phyloP scores from a whole-genome alignment of 139 green algal species.

The Closterium sp. region DNA sequence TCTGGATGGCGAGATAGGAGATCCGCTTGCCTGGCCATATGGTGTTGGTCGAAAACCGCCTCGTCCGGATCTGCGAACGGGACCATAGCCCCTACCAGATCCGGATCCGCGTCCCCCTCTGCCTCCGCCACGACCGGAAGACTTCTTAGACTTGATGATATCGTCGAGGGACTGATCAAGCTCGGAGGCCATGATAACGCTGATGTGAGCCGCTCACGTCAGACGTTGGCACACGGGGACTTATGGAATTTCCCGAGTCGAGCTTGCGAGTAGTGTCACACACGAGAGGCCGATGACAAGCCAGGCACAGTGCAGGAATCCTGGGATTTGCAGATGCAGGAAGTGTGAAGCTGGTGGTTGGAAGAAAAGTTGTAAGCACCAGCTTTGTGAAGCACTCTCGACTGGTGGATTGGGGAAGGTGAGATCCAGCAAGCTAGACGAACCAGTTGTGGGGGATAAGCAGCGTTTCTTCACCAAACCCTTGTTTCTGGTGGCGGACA shows the following conservation, averaged over 20 bases:
- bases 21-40: conserved; percentile 26
- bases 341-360: neutral
- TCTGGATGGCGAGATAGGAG: neutral
- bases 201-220: neutral
- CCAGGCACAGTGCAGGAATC: neutral
- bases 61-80: conserved; percentile 16
- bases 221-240: neutral
- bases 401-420: no score
- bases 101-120: neutral
- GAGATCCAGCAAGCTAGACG: no score
- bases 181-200: conserved; percentile 19
- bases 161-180: conserved; percentile 53
- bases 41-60: conserved; percentile 21
- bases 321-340: neutral
- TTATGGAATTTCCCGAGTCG: neutral
- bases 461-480: no score
- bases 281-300: neutral
- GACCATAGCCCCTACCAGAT: conserved; percentile 32
- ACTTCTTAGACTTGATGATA: conserved; percentile 49
- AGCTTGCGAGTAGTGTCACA: neutral
- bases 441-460: no score
- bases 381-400: no score
- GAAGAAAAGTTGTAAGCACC: no score
- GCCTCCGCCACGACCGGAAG: conserved; percentile 15
- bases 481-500: no score